Evolutionary conservation across 768 basidiomycete genomes (phyloP), one percentile per base, ranked within the genome.

Genomic region (Rhodotorula toruloides): DNA sequence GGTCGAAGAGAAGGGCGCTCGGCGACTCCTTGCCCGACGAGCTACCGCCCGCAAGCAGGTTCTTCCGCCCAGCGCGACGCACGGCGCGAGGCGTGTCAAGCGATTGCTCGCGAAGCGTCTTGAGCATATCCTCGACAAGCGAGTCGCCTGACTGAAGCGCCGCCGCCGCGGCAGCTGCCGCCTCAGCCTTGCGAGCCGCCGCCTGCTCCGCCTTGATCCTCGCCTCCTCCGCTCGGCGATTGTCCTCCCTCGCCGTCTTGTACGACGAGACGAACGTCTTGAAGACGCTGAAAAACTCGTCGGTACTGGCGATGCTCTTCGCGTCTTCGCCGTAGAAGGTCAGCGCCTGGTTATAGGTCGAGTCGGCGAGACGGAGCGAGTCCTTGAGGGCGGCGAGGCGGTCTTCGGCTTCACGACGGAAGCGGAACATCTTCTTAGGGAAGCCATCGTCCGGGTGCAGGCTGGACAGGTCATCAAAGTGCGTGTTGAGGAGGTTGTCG

Each of bases 231-330:
- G 60, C 27, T 0, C 58, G 54, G 16, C 54, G 40, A 19, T 71
- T 71, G 61, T 66, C 65, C 14, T 62, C 58, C 12, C 58, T 47
- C 19, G 70, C 70, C 11, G 48, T 54, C 65, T 74, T 76, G 78
- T 93, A 99, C 4, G 92, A 94, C 0, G 87, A 93, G 34, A 93
- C 84, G 74, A 99, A 99, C 3, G 90, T 96, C 79, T 96, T 92
- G 84, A 98, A 97, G 73, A 94, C 86, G 19, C 86, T 91, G 79
- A 91, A 99, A 80, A 98, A 99, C 74, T 97, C 94, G 6, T 87
- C 82, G 0, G 91, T 90, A 54, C 87, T 75, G 65, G 72, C 74
- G 74, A 62, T 77, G 74, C 65, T 72, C 70, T 65, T 72, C 22
- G 27, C 27, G 44, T 96, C 93, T 77, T 99, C 96, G 17, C 93